Conservation (phyloP, 768 basidiomycete genomes). For the Termitomyces sp. region DNA sequence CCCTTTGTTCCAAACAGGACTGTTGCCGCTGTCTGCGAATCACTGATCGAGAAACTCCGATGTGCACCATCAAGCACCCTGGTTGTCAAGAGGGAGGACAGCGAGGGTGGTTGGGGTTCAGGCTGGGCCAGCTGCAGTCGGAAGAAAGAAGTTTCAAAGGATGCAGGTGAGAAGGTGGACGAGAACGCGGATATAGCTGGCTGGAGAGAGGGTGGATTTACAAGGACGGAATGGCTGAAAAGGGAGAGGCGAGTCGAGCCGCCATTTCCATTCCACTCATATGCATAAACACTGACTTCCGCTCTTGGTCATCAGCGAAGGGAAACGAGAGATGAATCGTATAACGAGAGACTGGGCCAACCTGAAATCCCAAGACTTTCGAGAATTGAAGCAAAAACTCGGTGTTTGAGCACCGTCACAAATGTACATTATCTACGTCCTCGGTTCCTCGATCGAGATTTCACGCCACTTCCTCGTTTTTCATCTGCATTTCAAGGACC, state of each 20-base stretch:
- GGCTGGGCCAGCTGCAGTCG: conserved; percentile 25
- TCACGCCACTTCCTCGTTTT: not conserved
- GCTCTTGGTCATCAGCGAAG: conserved; percentile 33
- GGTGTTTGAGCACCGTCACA: conserved; percentile 34
- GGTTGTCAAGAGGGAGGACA: conserved; percentile 37
- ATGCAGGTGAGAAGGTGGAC: conserved; percentile 25
- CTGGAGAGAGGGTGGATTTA: conserved; percentile 49
- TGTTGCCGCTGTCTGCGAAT: conserved; percentile 44
- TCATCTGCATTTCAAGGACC: conserved; percentile 7
- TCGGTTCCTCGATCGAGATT: not conserved
- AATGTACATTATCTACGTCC: not conserved
- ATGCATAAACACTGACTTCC: conserved; percentile 2
- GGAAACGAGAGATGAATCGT: conserved; percentile 49
- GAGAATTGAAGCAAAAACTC: conserved; percentile 46
- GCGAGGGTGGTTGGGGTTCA: conserved; percentile 30
- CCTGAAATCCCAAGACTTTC: conserved; percentile 45
- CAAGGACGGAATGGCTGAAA: conserved; percentile 52
- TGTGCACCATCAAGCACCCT: conserved; percentile 26
- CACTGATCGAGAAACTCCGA: conserved; percentile 45
- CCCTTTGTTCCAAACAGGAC: conserved; percentile 63
- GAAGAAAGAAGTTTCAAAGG: conserved; percentile 27
- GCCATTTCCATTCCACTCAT: conserved; percentile 2
- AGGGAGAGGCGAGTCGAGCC: conserved; percentile 40
- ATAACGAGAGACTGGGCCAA: conserved; percentile 43
- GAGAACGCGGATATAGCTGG: conserved; percentile 29